phyloP scores from a whole-genome alignment of 768 basidiomycete species.

The Russula olivacea region DNA sequence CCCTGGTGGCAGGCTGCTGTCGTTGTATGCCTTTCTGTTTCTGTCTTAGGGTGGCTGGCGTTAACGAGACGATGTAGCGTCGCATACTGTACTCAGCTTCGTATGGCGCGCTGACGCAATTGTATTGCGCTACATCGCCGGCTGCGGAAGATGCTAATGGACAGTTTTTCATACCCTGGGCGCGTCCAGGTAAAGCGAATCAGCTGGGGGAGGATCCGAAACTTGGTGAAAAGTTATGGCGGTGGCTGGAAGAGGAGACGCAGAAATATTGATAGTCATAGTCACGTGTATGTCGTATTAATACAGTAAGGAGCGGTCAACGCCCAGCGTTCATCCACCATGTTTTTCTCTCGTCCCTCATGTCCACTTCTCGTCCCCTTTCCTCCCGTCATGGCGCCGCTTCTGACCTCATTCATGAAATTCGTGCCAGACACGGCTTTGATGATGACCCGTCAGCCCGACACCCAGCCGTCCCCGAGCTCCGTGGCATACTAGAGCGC shows the following conservation, averaged over 20 bases:
- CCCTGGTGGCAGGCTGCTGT: not conserved
- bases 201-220: conserved; percentile 26
- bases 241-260: conserved; percentile 31
- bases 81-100: conserved; percentile 4
- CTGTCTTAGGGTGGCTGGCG: not conserved
- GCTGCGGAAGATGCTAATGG: conserved; percentile 38
- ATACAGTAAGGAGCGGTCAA: not conserved
- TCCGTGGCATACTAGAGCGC: conserved; percentile 22
- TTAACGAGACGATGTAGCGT: not conserved
- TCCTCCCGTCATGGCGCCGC: not conserved
- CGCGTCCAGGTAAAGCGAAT: conserved; percentile 24
- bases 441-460: not conserved
- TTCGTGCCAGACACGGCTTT: conserved; percentile 17
- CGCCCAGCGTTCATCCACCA: not conserved
- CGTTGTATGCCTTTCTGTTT: not conserved
- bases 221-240: conserved; percentile 30
- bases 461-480: not conserved
- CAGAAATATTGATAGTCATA: conserved; percentile 7
- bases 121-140: conserved; percentile 41
- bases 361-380: not conserved
- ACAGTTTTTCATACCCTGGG: conserved; percentile 32
- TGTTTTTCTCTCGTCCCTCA: not conserved
- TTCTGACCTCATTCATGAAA: conserved; percentile 3
- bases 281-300: not conserved
- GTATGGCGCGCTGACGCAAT: conserved; percentile 39